These are phyloP conservation scores for Apiotrichum laibachii DNA, from an alignment of 1,284 basidiomycete species.

Conservation along the genomic window DNA sequence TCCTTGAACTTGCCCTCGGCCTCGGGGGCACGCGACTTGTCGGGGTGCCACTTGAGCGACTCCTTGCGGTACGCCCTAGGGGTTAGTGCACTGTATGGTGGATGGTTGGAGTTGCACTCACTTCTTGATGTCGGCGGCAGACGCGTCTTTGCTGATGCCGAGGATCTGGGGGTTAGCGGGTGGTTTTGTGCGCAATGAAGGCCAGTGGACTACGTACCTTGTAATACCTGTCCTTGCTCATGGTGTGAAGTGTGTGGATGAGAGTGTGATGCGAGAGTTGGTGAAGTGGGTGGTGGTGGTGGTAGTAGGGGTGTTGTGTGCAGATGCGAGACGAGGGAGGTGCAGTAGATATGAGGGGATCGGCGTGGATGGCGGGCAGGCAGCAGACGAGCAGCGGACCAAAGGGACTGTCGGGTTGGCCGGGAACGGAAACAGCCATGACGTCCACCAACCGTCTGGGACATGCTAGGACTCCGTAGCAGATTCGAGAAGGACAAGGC, in stretches of 20 bases:
- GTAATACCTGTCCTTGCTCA: constrained; percentile 50
- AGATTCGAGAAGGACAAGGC: too few species aligned
- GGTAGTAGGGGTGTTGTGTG: neutral
- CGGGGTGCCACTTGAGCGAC: constrained; percentile 89
- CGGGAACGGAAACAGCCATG: too few species aligned
- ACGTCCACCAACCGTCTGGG: too few species aligned
- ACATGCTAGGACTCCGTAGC: too few species aligned
- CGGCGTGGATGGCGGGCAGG: too few species aligned
- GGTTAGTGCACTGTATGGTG: neutral
- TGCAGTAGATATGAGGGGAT: too few species aligned
- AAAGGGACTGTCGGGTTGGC: too few species aligned
- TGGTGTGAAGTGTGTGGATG: constrained; percentile 15
- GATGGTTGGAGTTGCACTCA: neutral
- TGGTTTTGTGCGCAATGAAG: neutral
- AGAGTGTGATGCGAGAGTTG: neutral
- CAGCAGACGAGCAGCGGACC: too few species aligned
- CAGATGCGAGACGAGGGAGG: too few species aligned
- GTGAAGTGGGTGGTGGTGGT: too few species aligned
- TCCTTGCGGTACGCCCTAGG: constrained; percentile 49
- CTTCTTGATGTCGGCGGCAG: constrained; percentile 78
- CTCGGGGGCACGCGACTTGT: constrained; percentile 55
- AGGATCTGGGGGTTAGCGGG: constrained; percentile 50
- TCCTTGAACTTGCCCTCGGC: constrained; percentile 92
- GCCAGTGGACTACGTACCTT: constrained; percentile 29
- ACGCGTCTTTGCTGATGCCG: constrained; percentile 68